Evolutionary conservation across 2,329 filamentous ascomycete species (phyloP).

Genomic region (Sordariomycetes sp.): DNA sequence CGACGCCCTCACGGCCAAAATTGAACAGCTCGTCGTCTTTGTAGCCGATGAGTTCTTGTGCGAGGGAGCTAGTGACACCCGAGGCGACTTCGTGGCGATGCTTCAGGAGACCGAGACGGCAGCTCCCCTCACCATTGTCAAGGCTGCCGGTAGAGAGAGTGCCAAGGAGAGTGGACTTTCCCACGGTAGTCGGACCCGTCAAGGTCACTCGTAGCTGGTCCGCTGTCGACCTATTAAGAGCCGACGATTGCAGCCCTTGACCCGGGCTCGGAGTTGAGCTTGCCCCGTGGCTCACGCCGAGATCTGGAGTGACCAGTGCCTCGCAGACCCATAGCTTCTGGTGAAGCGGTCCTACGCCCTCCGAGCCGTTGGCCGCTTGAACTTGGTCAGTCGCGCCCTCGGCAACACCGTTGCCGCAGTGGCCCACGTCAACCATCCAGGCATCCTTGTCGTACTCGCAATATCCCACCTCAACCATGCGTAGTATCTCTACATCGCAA

Average conservation of each 20-base stretch:
- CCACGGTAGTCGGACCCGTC: constrained; percentile 78
- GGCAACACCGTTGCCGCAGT: constrained; percentile 59
- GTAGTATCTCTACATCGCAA: constrained; percentile 69
- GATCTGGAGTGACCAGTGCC: constrained; percentile 68
- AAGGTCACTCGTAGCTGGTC: constrained; percentile 78
- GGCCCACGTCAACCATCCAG: constrained; percentile 70
- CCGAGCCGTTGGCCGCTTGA: not conserved
- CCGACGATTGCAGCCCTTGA: not conserved
- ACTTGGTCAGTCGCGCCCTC: constrained; percentile 11
- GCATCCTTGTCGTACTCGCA: constrained; percentile 50
- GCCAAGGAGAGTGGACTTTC: constrained; percentile 83
- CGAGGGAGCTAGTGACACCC: constrained; percentile 85
- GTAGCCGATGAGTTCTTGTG: constrained; percentile 89
- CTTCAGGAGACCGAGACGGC: constrained; percentile 74
- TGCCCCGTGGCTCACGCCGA: constrained; percentile 22
- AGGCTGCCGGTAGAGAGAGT: constrained; percentile 77
- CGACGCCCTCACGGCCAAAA: constrained; percentile 63
- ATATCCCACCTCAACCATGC: constrained; percentile 72
- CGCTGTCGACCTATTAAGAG: constrained; percentile 29
- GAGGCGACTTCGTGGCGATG: constrained; percentile 89
- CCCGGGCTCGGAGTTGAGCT: not conserved
- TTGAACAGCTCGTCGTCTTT: constrained; percentile 52
- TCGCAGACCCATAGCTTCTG: constrained; percentile 77
- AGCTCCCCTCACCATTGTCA: constrained; percentile 87
- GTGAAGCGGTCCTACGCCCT: constrained; percentile 9